These are phyloP conservation scores for Pythium rhizo-oryzae DNA, from an alignment of 352 stramenopile genomes.

Conservation along the genomic window DNA sequence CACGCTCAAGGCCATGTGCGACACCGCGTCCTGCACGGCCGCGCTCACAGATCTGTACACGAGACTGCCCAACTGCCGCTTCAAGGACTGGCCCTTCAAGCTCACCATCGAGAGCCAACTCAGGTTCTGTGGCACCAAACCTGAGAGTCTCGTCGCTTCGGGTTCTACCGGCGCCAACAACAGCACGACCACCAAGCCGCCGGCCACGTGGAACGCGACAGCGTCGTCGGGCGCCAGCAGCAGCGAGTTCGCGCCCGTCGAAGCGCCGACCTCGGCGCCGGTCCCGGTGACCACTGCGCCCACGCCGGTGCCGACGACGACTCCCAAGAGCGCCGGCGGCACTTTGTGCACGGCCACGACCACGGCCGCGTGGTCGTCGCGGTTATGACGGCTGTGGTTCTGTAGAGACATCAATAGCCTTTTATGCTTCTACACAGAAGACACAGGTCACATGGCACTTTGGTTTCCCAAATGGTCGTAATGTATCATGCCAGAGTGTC, in stretches of 20 bases:
- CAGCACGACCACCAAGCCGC: constrained; percentile 2
- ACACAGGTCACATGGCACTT: too few relatives aligned
- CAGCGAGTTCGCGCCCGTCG: background rate
- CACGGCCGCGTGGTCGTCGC: background rate
- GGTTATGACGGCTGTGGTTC: background rate
- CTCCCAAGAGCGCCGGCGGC: background rate
- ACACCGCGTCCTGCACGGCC: constrained; percentile 39
- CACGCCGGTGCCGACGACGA: background rate
- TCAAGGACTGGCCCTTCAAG: constrained; percentile 52
- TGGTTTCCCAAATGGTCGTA: too few relatives aligned
- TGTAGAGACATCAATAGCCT: too few relatives aligned
- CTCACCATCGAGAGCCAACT: constrained; percentile 45
- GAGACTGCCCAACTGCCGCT: constrained; percentile 60
- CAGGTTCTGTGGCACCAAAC: constrained; percentile 51
- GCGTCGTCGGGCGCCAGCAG: constrained; percentile 24
- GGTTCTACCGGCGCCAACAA: constrained; percentile 2
- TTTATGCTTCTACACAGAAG: too few relatives aligned
- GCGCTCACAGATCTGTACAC: constrained; percentile 67
- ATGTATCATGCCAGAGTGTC: too few relatives aligned
- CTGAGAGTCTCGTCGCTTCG: constrained; percentile 11
- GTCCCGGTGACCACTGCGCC: constrained; percentile 31
- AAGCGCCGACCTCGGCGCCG: constrained; percentile 24
- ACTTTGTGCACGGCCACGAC: background rate
- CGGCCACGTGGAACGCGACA: background rate
- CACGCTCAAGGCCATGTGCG: constrained; percentile 42